These are phyloP conservation scores for Chondrus crispus DNA, from an alignment of 23 red algal genomes.

Conservation along the genomic window DNA sequence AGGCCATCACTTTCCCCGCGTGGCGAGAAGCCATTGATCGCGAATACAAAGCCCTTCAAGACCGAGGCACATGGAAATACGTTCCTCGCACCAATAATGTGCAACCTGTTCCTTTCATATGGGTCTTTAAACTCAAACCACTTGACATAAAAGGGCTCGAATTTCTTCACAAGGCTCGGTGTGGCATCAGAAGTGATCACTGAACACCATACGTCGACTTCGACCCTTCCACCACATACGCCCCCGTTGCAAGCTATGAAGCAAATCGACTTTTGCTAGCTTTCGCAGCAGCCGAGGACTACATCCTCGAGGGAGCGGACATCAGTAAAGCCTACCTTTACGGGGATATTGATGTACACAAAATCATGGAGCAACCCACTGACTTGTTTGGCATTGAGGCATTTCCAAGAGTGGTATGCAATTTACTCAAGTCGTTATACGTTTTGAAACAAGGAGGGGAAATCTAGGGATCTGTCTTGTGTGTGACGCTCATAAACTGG, in stretches of 20 bases:
- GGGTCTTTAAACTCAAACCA: not conserved
- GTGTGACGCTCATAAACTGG: not conserved
- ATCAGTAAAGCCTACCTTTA: constrained; percentile 7
- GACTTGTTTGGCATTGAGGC: not conserved
- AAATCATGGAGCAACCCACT: not conserved
- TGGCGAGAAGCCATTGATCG: not conserved
- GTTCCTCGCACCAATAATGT: not conserved
- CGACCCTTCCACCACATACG: not conserved
- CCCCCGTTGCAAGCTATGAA: not conserved
- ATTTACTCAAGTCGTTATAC: not conserved
- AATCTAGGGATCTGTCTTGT: not conserved
- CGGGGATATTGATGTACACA: not conserved
- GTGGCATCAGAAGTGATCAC: not conserved
- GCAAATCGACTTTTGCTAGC: not conserved
- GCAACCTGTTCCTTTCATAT: not conserved
- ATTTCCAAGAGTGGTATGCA: not conserved
- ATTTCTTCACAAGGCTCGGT: not conserved
- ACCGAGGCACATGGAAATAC: not conserved
- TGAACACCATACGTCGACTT: not conserved
- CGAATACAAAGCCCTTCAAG: not conserved
- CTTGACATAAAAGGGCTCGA: not conserved
- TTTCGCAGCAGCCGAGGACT: not conserved
- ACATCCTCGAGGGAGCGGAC: not conserved
- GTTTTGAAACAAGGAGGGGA: not conserved
- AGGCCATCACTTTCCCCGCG: not conserved